A percentile compares a stretch with the other conserved stretches of the same genome.
phyloP scores from a whole-genome alignment of 2,329 filamentous ascomycete genomes.

The Periconia digitata region DNA sequence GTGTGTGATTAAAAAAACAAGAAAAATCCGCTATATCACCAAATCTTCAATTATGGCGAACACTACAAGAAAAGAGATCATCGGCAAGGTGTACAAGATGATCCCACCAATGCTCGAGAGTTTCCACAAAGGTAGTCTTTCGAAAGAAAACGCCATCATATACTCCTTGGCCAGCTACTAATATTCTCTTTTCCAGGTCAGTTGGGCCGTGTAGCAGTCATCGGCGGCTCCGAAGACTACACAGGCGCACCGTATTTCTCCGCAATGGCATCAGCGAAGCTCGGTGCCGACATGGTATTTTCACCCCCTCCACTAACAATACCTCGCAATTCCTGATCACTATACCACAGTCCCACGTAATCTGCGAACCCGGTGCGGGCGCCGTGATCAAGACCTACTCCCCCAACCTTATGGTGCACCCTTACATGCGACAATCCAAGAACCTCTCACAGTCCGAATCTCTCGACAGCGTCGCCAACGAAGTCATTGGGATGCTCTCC shows the following conservation, averaged over 20 bases:
- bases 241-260: constrained; percentile 98
- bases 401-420: constrained; percentile 97
- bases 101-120: constrained; percentile 92
- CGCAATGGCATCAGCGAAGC: constrained; percentile 88
- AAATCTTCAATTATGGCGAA: constrained; percentile 46
- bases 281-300: constrained; percentile 86
- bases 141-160: neutral
- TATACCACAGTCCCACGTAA: constrained; percentile 74
- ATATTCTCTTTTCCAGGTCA: constrained; percentile 64
- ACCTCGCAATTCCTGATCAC: constrained; percentile 13
- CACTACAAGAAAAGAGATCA: constrained; percentile 69
- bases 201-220: constrained; percentile 86
- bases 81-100: constrained; percentile 82
- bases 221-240: constrained; percentile 94
- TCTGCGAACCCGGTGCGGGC: constrained; percentile 86
- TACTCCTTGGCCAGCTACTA: constrained; percentile 10
- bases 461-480: constrained; percentile 64
- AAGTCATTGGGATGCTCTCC: constrained; percentile 77
- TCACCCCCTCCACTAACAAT: constrained; percentile 1
- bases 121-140: constrained; percentile 82
- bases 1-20: no score
- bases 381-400: constrained; percentile 95
- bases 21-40: neutral
- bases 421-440: constrained; percentile 81
- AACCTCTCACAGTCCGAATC: constrained; percentile 57